Evolutionary conservation across 1,139 yeast species (phyloP).

Genomic region (Ogataea hybrid): DNA sequence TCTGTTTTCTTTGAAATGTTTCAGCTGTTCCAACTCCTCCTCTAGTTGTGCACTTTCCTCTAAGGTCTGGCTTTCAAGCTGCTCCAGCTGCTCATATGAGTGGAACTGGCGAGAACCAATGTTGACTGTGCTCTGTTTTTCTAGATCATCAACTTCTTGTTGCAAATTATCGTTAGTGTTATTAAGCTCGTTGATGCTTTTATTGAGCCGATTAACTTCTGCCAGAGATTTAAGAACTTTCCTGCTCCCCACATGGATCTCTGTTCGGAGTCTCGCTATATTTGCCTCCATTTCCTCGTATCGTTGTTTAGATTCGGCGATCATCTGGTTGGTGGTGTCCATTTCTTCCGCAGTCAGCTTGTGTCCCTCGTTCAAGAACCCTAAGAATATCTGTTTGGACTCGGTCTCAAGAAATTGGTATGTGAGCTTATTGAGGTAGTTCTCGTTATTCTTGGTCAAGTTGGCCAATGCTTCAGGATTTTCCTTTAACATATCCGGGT

Average conservation of each 20-base stretch:
- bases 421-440: constrained; percentile 19
- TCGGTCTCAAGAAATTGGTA: constrained; percentile 23
- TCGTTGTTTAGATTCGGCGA: constrained; percentile 12
- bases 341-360: constrained; percentile 19
- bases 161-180: constrained; percentile 20
- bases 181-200: constrained; percentile 29
- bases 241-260: constrained; percentile 21
- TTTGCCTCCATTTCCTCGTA: constrained; percentile 29
- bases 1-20: constrained; percentile 5
- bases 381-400: constrained; percentile 21
- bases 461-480: constrained; percentile 18
- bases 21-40: constrained; percentile 6
- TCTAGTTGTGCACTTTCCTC: constrained; percentile 7
- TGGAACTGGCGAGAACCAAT: constrained; percentile 17
- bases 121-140: constrained; percentile 17
- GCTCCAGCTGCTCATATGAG: constrained; percentile 16
- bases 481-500: constrained; percentile 15
- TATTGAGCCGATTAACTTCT: constrained; percentile 23
- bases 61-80: constrained; percentile 2
- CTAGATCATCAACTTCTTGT: constrained; percentile 11
- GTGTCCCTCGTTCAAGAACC: constrained; percentile 19
- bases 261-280: constrained; percentile 29
- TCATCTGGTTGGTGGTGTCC: constrained; percentile 14
- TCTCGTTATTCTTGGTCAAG: constrained; percentile 15
- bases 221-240: constrained; percentile 20